A percentile compares a stretch with the other conserved stretches of the same genome.
Evolutionary conservation across 495 filamentous ascomycete genomes (phyloP).

Genomic region (Cercophora sp.): DNA sequence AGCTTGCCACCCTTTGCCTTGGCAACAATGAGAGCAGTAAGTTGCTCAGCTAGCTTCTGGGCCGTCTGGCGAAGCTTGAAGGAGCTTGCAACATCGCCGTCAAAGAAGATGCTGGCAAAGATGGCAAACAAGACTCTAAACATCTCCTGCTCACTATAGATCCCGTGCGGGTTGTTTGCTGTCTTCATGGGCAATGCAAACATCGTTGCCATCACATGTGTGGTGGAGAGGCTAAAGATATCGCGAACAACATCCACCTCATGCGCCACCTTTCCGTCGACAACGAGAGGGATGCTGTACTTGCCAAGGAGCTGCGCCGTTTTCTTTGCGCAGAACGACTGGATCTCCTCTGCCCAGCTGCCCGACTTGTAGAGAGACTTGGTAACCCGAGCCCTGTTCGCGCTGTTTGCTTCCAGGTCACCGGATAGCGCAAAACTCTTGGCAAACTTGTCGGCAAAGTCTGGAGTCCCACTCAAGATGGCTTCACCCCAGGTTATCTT

Average conservation of each 20-base stretch:
- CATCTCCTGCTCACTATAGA: slow-evolving; percentile 69
- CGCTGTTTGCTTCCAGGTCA: slow-evolving; percentile 41
- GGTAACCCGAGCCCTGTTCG: slow-evolving; percentile 46
- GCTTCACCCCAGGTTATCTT: slow-evolving; percentile 58
- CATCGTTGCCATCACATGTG: slow-evolving; percentile 59
- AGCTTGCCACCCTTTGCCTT: slow-evolving; percentile 54
- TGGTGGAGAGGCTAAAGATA: slow-evolving; percentile 60
- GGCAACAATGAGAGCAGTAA: slow-evolving; percentile 57
- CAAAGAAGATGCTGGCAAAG: slow-evolving; percentile 47
- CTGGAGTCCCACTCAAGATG: slow-evolving; percentile 47
- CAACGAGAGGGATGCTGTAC: slow-evolving; percentile 50
- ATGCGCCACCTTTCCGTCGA: slow-evolving; percentile 13
- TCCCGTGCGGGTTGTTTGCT: slow-evolving; percentile 56
- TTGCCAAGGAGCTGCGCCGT: slow-evolving; percentile 58
- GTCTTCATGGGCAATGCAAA: slow-evolving; percentile 67
- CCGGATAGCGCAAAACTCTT: slow-evolving; percentile 53
- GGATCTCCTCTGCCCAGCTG: slow-evolving; percentile 52
- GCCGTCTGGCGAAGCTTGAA: slow-evolving; percentile 56
- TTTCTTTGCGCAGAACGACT: slow-evolving; percentile 53
- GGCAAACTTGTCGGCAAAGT: slow-evolving; percentile 32
- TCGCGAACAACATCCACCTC: slow-evolving; percentile 68
- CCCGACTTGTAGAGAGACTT: slow-evolving; percentile 53
- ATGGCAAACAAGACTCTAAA: slow-evolving; percentile 63
- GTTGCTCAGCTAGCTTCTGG: slow-evolving; percentile 52
- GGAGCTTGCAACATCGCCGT: slow-evolving; percentile 40